Evolutionary conservation across 768 basidiomycete species (phyloP), one percentile per base, ranked within the genome.

Genomic region (Filobasidium wieringae): DNA sequence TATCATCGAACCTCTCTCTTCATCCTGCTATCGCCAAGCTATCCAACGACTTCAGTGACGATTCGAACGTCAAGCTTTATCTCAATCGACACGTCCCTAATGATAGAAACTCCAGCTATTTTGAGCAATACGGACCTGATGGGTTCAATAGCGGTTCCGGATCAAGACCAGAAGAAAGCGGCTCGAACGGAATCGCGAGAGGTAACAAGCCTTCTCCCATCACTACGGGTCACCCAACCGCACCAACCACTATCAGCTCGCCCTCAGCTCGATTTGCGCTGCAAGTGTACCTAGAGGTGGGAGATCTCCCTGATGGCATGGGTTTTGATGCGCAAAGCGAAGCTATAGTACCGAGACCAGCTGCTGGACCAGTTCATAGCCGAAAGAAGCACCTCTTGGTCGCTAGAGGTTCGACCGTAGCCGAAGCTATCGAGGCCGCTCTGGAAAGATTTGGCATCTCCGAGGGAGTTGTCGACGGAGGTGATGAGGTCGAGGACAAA

Each of bases 401-500:
- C 75, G 88, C 93, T 0, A 86, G 88, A 74, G 97, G 95, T 66
- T 84, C 87, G 33, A 97, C 89, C 0, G 95, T 96, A 2, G 88
- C 91, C 0, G 95, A 99, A 73, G 91, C 92, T 14, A 89, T 95
- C 36, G 95, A 99, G 72, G 78, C 87, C 34, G 87, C 85, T 5
- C 70, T 99, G 62, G 95, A 96, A 68, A 76, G 90, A 58, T 96
- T 97, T 68, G 95, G 95, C 2, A 95, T 99, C 56, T 77, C 81
- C 33, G 93, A 95, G 36, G 95, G 92, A n/a, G 90, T 99, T 1
- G 93, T 97, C 2, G 92, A 96, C 71, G 95, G 95, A 1, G 95
- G 95, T 1, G 95, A 99, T 71, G 93, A 96, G 67, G 81, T 99
- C 0, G 95, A 99, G 73, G 93, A 96, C 70, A 91, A 93, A 70